Evolutionary conservation across 129 eudicot species (phyloP), one percentile per base, ranked within the genome.

Genomic region (Helichrysum umbraculigerum): DNA sequence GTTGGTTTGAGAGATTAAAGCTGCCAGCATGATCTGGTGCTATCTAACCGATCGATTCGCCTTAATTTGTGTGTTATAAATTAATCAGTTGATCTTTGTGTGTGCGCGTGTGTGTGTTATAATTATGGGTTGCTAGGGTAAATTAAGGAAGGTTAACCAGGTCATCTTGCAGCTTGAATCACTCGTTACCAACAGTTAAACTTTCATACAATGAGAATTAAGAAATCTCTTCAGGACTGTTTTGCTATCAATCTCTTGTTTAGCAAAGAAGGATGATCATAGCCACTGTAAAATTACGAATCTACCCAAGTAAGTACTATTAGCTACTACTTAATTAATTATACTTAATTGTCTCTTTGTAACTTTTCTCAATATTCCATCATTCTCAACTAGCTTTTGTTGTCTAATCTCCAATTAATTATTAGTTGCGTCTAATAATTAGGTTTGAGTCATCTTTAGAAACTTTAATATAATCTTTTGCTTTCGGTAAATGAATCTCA

Each of bases 11-110:
- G 89, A 82, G 89, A 78, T 79, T 86, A 87, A 86, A 86, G 89
- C 89, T 86, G 89, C 89, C 89, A 86, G 89, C 89, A 86, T 86
- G 89, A 86, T 86, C 89, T 86, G 89, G 79, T 76, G 11, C 29
- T 71, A 17, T 60, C 41, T 58, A 67, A 70, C 68, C n/a, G 12
- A 21, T 52, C n/a, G 8, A 21, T 52, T 61, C 15, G 25, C 66
- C 58, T 25, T n/a, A n/a, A n/a, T 25, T 71, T 17, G 44, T 39
- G 25, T 14, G 66, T 14, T 33, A 10, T 25, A 25, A 25, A 22
- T n/a, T 56, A 54, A 37, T 20, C 33, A 10, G 63, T 50, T 70
- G 16, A 42, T 61, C 42, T 25, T 61, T 64, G 64, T 70, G 64
- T 35, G 73, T 41, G 63, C 19, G 3, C 11, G 22, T 41, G 61